Conservation (phyloP, 805 yeast genomes). For the Blastobotrys muscicola region DNA sequence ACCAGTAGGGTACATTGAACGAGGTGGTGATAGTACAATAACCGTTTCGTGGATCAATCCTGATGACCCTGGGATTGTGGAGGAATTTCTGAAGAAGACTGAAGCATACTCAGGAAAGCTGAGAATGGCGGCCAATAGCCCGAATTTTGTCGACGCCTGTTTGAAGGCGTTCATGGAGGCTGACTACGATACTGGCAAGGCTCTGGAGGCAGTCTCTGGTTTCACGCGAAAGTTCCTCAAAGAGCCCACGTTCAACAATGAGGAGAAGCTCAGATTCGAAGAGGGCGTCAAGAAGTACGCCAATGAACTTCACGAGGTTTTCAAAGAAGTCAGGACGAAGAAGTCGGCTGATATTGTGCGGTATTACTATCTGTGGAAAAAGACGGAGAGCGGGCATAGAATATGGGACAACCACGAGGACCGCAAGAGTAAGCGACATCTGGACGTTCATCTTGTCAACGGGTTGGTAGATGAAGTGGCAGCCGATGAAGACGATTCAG, state of each 20-base stretch:
- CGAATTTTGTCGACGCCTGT: slow-evolving; percentile 75
- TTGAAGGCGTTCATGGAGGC: slow-evolving; percentile 44
- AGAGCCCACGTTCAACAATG: slow-evolving; percentile 66
- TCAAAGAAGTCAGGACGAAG: slow-evolving; percentile 61
- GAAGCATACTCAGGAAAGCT: slow-evolving; percentile 47
- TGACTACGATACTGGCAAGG: slow-evolving; percentile 41
- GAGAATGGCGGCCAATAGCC: slow-evolving; percentile 50
- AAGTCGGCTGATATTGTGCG: slow-evolving; percentile 72
- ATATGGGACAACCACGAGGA: slow-evolving; percentile 83
- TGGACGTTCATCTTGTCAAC: slow-evolving; percentile 10
- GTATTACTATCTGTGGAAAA: slow-evolving; percentile 87
- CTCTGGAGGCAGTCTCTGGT: slow-evolving; percentile 37
- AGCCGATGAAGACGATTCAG: slow-evolving; percentile 61
- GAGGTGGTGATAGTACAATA: slow-evolving; percentile 64
- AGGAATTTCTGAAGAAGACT: slow-evolving; percentile 47
- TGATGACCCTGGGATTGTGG: slow-evolving; percentile 28
- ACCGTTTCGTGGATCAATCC: slow-evolving; percentile 54
- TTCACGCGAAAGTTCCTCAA: slow-evolving; percentile 50
- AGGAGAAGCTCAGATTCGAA: slow-evolving; percentile 63
- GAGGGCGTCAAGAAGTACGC: slow-evolving; percentile 65
- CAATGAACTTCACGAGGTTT: slow-evolving; percentile 68
- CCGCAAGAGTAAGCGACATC: slow-evolving; percentile 28
- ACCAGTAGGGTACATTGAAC: slow-evolving; percentile 72
- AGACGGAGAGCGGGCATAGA: slow-evolving; percentile 59
- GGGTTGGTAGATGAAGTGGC: slow-evolving; percentile 42